phyloP scores from a whole-genome alignment of 2,329 filamentous ascomycete genomes.

The Pseudogymnoascus sp. region DNA sequence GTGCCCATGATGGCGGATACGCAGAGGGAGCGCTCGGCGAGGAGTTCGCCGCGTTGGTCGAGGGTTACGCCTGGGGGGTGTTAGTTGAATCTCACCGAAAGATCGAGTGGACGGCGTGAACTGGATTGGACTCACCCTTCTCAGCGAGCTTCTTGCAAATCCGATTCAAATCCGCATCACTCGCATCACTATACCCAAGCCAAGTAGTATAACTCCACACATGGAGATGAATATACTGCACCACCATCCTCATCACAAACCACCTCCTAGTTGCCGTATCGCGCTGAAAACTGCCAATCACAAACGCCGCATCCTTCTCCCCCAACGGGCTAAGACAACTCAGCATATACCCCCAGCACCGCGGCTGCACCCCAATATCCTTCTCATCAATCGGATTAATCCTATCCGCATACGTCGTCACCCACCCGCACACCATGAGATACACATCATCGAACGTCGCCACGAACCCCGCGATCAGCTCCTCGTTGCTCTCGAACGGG shows the following conservation, averaged over 20 bases:
- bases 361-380: constrained; percentile 12
- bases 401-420: constrained; percentile 18
- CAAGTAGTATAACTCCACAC: constrained; percentile 31
- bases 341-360: constrained; percentile 33
- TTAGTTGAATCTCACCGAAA: neutral
- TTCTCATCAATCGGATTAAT: constrained; percentile 19
- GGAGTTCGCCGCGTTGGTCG: constrained; percentile 29
- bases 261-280: constrained; percentile 27
- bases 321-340: constrained; percentile 10
- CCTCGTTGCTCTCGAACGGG: neutral
- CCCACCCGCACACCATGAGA: constrained; percentile 25
- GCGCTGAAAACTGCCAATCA: constrained; percentile 23
- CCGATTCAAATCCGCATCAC: constrained; percentile 20
- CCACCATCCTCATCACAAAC: constrained; percentile 33
- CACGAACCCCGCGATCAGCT: constrained; percentile 11
- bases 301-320: neutral
- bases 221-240: constrained; percentile 31
- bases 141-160: constrained; percentile 17
- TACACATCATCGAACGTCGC: constrained; percentile 17
- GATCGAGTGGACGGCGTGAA: neutral
- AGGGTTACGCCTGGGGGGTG: constrained; percentile 3
- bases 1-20: constrained; percentile 33
- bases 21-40: constrained; percentile 31
- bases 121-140: constrained; percentile 23
- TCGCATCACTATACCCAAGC: constrained; percentile 25